Evolutionary conservation across 176 grass and related monocot genomes (phyloP).

Genomic region (Panicum miliaceum): DNA sequence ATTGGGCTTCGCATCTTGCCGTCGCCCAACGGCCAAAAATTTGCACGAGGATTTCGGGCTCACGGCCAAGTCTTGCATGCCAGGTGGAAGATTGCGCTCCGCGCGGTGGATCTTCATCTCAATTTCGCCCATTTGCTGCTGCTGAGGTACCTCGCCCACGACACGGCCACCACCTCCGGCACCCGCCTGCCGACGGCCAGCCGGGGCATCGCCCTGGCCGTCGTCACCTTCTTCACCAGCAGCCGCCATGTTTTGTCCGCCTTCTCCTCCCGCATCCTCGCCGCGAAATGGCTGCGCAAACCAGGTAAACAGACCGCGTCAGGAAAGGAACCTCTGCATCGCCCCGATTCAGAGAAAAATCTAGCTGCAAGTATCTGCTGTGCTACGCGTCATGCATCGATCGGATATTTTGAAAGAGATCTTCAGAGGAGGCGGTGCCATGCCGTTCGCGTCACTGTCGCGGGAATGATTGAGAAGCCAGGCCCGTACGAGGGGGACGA

Average conservation of each 20-base stretch:
- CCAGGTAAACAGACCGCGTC: neutral
- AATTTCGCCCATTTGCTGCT: conserved; percentile 20
- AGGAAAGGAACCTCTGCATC: neutral
- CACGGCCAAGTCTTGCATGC: neutral
- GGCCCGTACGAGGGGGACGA: neutral
- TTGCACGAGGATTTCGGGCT: neutral
- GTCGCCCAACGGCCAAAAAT: neutral
- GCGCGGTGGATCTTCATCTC: neutral
- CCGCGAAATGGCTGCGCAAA: conserved; percentile 56
- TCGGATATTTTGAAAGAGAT: neutral
- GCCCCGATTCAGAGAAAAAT: neutral
- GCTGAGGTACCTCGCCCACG: conserved; percentile 46
- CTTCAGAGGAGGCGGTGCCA: neutral
- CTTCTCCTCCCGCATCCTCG: conserved; percentile 55
- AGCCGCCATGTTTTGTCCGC: conserved; percentile 70
- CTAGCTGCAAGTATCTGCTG: neutral
- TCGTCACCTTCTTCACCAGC: conserved; percentile 70
- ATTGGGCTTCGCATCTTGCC: neutral
- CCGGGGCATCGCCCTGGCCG: conserved; percentile 49
- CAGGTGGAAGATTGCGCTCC: neutral
- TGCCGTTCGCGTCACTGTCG: conserved; percentile 34
- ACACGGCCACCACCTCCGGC: conserved; percentile 39
- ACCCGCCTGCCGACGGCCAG: conserved; percentile 48
- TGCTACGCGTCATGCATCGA: neutral
- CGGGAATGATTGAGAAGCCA: conserved; percentile 3